Percentiles rank a stretch among this genome's conserved stretches.
These are phyloP conservation scores for Penicillium desertorum DNA, from an alignment of 495 filamentous ascomycete species.

Conservation along the genomic window DNA sequence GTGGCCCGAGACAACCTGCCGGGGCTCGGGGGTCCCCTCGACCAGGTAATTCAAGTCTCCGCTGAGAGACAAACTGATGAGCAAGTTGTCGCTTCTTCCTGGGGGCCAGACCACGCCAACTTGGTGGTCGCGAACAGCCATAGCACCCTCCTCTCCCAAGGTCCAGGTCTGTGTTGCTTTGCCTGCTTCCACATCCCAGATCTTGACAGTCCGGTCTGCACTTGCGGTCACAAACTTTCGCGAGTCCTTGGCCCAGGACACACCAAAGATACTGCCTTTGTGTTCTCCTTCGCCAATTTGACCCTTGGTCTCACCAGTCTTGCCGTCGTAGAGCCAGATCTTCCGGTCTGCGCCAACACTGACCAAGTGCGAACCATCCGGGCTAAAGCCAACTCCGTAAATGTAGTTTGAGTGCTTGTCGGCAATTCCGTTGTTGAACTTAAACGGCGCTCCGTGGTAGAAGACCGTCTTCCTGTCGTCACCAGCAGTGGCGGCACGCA, in stretches of 20 bases:
- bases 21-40: slow-evolving; percentile 64
- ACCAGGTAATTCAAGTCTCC: slow-evolving; percentile 90
- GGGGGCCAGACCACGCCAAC: slow-evolving; percentile 92
- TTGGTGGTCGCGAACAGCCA: slow-evolving; percentile 81
- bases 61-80: slow-evolving; percentile 83
- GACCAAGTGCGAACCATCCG: slow-evolving; percentile 79
- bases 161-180: slow-evolving; percentile 78
- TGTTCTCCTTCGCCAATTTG: slow-evolving; percentile 82
- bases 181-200: slow-evolving; percentile 72
- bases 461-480: slow-evolving; percentile 90
- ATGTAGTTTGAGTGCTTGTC: slow-evolving; percentile 85
- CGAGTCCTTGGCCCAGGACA: slow-evolving; percentile 89
- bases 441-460: slow-evolving; percentile 91
- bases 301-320: slow-evolving; percentile 77
- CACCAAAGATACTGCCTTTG: slow-evolving; percentile 86
- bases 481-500: slow-evolving; percentile 85
- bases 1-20: slow-evolving; percentile 80
- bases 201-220: slow-evolving; percentile 82
- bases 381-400: slow-evolving; percentile 84
- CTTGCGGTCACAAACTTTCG: slow-evolving; percentile 87
- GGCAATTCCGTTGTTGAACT: slow-evolving; percentile 75
- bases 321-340: slow-evolving; percentile 94
- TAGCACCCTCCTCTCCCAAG: slow-evolving; percentile 75
- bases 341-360: slow-evolving; percentile 85
- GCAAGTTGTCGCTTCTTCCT: slow-evolving; percentile 75